phyloP scores from a whole-genome alignment of 768 basidiomycete species.

The Auriscalpium vulgare region DNA sequence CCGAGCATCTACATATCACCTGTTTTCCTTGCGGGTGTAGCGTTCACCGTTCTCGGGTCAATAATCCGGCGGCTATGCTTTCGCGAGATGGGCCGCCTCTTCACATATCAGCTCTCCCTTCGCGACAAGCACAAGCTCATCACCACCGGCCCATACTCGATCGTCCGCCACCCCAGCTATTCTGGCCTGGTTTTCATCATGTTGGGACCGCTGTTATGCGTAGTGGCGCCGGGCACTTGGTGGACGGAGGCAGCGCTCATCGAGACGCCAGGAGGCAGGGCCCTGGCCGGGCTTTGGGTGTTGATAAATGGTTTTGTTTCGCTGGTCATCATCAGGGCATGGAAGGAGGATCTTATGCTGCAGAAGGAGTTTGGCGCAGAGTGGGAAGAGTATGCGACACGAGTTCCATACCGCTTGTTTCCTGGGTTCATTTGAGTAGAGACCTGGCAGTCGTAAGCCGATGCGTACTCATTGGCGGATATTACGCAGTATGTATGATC shows the following conservation, averaged over 20 bases:
- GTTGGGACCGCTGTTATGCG: too few relatives aligned
- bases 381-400: background rate
- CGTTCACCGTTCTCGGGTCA: too few relatives aligned
- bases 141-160: slow-evolving; percentile 14
- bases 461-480: too few relatives aligned
- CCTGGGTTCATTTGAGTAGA: background rate
- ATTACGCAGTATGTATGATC: too few relatives aligned
- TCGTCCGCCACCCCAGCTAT: slow-evolving; percentile 19
- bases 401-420: background rate
- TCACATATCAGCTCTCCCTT: slow-evolving; percentile 13
- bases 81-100: slow-evolving; percentile 12
- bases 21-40: too few relatives aligned
- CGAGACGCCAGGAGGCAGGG: background rate
- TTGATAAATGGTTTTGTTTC: background rate
- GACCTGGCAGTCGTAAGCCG: too few relatives aligned
- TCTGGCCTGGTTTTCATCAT: background rate
- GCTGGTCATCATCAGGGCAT: background rate
- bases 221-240: too few relatives aligned
- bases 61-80: slow-evolving; percentile 4
- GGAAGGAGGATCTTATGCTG: background rate
- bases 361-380: background rate
- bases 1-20: too few relatives aligned
- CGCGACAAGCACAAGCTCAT: slow-evolving; percentile 11
- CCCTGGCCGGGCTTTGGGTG: background rate
- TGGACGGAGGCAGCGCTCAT: too few relatives aligned